Base-by-base conservation (phyloP, 1,139 yeast species). In the Yamadazyma aaseri region DNA sequence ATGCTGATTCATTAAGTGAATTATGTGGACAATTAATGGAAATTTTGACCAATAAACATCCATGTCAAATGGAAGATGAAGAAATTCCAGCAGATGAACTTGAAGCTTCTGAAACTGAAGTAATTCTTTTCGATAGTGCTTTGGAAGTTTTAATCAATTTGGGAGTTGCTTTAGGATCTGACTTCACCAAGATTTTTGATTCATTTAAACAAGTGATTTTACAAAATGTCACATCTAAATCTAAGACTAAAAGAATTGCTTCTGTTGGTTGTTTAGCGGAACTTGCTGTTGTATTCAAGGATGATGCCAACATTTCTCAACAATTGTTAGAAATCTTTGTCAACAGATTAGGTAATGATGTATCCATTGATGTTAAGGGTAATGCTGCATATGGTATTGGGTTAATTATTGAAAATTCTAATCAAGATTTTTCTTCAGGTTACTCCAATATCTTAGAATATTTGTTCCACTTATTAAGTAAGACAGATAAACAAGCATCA, bases 341-440 rank as follows among this genome's bases (percentile, higher is more conserved):
- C 36, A 74, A 76, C 41, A 81, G 85, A 49, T 72, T 92, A 44
- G 69, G 81, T 41, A 72, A 74, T 45, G 98, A 92, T 60, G 76
- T 80, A 51, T 83, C 94, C 17, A 72, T 85, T 47, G 96, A 89
- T 56, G 97, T 89, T 38, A 83, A 92, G 65, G 92, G 96, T 49
- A 86, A 89, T 52, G 94, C 97, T 37, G 97, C 97, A 12, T 92
- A 87, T 56, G 98, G 97, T 71, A 78, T 86, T 47, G 99, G 98
- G 47, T 65, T 89, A 45, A 65, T 89, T 41, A 70, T 89, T 45
- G 82, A 79, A 62, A 71, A 86, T 36, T 42, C 67, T 21, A 53
- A 70, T 16, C 63, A 66, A 44, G 86, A 83, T 55, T 73, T 82
- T 47, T 66, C 83, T 27, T 59, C 81, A 17, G 68, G 76, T 30